Evolutionary conservation across 2,329 filamentous ascomycete genomes (phyloP).

Genomic region (Phyllosticta capitalensis): DNA sequence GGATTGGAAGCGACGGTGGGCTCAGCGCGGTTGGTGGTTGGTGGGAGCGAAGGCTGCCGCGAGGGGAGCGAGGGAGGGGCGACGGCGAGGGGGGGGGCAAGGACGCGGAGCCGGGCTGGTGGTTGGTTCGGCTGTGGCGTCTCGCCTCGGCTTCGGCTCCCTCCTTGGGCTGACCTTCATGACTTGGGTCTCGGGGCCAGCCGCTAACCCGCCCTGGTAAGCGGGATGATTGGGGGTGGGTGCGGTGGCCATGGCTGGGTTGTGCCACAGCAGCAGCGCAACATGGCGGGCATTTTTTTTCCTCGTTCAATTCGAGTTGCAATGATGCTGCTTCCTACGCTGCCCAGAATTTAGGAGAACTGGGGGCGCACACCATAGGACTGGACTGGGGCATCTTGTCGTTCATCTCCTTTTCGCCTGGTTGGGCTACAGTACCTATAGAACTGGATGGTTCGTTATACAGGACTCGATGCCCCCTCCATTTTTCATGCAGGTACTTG

Average conservation of each 20-base stretch:
- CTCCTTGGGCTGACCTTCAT: background rate
- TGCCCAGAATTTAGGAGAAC: background rate
- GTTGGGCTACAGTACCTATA: background rate
- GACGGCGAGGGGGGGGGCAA: background rate
- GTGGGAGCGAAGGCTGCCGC: background rate
- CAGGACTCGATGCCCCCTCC: background rate
- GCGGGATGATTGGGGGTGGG: background rate
- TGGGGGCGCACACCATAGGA: too few relatives aligned
- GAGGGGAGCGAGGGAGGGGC: background rate
- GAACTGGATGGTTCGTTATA: too few relatives aligned
- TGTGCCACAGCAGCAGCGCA: background rate
- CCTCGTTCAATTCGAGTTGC: background rate
- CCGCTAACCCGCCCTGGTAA: too few relatives aligned
- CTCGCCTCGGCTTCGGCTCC: background rate
- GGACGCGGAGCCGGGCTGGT: background rate
- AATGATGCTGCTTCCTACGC: slow-evolving; percentile 6
- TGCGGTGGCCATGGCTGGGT: slow-evolving; percentile 1
- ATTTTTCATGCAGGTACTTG: background rate
- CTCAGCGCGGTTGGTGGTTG: too few relatives aligned
- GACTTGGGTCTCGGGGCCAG: too few relatives aligned
- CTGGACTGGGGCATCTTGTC: too few relatives aligned
- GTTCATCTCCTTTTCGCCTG: background rate
- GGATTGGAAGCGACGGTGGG: too few relatives aligned
- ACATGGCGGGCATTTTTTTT: slow-evolving; percentile 2
- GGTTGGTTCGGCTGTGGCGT: background rate